Base-by-base conservation (phyloP, 805 yeast genomes). In the Saturnispora zaruensis region DNA sequence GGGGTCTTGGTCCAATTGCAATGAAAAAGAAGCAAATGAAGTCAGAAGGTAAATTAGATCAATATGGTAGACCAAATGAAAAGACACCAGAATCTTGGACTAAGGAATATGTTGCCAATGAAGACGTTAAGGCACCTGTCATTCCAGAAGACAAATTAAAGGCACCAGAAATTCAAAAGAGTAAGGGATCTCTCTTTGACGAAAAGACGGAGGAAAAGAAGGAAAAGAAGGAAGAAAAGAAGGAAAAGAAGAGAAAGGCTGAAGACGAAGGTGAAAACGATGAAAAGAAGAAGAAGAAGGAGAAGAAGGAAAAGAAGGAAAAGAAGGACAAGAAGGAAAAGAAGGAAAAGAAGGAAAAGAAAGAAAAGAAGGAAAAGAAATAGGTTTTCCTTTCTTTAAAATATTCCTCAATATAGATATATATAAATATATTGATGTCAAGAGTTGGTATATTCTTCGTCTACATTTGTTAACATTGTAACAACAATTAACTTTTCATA, bases 1-100 rank as follows among this genome's bases (percentile, higher is more conserved):
- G 99, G 99, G 99, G 99, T 55, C 75, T 93, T 61, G 99, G 99
- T 62, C 99, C 99, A 62, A 87, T 90, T 67, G 98, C 99, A 53
- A 88, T 87, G 72, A 89, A 89, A 84, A 93, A 93, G 86, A 93
- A 93, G 79, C 96, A 91, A 76, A 75, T 93, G 78, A 91, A 90
- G 79, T 85, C 95, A 49, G 96, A 86, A 58, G 99, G 98, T 64
- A 91, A 93, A 73, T 81, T 93, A 65, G 99, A 93, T 76, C 87
- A 91, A 72, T 93, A 72, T 65, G 99, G 99, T 56, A 84, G 96
- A 74, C 76, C 75, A 56, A 93, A 89, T 65, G 99, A 93, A 71
- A 83, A 79, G 67, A 93, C 99, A 26, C 99, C 99, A 62, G 85
- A 79, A 44, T 76, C 80, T 38, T 93, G 99, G 99, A 89, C 88